A percentile compares a stretch with the other conserved stretches of the same genome.
These are phyloP conservation scores for Magnolia changhungtana DNA, from an alignment of 164 flowering plant species.

Conservation along the genomic window DNA sequence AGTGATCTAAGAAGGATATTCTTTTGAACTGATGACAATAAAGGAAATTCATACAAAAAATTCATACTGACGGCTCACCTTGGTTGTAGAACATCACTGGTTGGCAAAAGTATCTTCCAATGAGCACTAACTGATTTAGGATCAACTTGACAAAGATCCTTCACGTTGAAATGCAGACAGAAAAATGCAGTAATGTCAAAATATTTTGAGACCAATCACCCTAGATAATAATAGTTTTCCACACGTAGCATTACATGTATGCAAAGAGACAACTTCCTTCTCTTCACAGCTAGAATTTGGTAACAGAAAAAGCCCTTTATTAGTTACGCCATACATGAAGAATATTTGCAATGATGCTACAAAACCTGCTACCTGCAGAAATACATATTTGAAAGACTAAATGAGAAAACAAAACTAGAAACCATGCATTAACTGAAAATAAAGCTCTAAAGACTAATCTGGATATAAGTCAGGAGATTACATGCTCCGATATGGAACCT, in stretches of 20 bases:
- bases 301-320: slow-evolving; percentile 22
- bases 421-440: too few relatives aligned
- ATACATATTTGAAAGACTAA: slow-evolving; percentile 3
- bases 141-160: slow-evolving; percentile 93
- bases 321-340: slow-evolving; percentile 56
- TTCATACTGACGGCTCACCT: slow-evolving; percentile 40
- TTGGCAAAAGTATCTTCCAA: slow-evolving; percentile 86
- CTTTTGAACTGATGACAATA: neutral
- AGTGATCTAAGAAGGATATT: neutral
- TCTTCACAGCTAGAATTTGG: slow-evolving; percentile 21
- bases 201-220: too few relatives aligned
- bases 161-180: slow-evolving; percentile 16
- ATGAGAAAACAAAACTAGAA: neutral
- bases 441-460: too few relatives aligned
- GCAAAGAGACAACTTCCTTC: slow-evolving; percentile 58
- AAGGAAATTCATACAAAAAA: neutral
- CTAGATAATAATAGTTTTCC: too few relatives aligned
- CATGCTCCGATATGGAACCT: too few relatives aligned
- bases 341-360: slow-evolving; percentile 65
- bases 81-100: slow-evolving; percentile 68
- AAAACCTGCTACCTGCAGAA: slow-evolving; percentile 68
- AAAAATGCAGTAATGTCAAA: too few relatives aligned
- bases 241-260: slow-evolving; percentile 34
- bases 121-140: slow-evolving; percentile 68
- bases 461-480: too few relatives aligned